Base-by-base conservation (phyloP, 495 filamentous ascomycete genomes). In the Staphylotrichum tortipilum region DNA sequence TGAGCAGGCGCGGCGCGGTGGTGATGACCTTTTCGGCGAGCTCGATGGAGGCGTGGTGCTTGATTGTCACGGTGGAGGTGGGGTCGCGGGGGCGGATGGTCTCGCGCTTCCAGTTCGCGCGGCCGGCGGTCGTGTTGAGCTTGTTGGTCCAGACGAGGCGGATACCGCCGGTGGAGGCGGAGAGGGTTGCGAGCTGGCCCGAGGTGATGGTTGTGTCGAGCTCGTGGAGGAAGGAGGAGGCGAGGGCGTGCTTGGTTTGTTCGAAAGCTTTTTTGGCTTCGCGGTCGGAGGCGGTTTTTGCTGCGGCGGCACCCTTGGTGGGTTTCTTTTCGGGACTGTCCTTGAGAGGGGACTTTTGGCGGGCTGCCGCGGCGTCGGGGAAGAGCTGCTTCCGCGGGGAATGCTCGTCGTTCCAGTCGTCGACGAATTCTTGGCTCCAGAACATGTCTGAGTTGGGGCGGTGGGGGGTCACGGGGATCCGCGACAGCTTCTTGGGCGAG, bases 1-100 rank as follows among this genome's bases (percentile, higher is more conserved):
- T 94, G 40, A 89, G 71, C 18, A 98, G 74, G 18, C 89, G 81
- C 37, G 86, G 72, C 48, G 85, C 78, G 61, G 82, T 78, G 62
- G 83, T 76, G 45, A 97, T 86, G 40, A 98, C 84, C 50, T 89
- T 90, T 46, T 85, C 80, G 0, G 91, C 85, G 4, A 98, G 78
- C 56, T 97, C 90, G 61, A 98, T 96, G 10, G 67, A 77, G 7
- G 87, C 88, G 55, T 82, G 62, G 61, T 95, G 87, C 26, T 73
- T 71, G 49, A 71, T 54, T 21, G 43, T 49, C 18, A 54, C 48
- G 17, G 33, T 23, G 23, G 45, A 40, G n/a, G 37, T 53, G 23
- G 45, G 14, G 44, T 38, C 21, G 30, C n/a, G 53, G 14, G 62
- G 61, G 47, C 64, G 70, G 4, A 78, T 59, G 18, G 69, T 75